phyloP scores from a whole-genome alignment of 2,329 filamentous ascomycete species.

The Beauveria asiatica region DNA sequence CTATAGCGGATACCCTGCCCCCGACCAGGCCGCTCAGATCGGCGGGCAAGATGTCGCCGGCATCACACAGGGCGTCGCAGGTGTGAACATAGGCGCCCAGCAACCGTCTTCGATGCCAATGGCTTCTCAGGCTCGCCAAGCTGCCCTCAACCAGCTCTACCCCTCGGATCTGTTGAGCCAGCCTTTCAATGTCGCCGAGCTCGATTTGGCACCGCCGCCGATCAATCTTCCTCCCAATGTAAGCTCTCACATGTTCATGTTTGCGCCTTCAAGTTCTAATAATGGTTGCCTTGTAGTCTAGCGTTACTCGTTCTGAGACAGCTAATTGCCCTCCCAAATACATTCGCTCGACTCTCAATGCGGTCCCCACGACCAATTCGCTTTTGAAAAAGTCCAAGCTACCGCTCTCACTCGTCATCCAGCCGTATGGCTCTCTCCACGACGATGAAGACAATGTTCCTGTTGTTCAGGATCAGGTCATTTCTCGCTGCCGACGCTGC shows the following conservation, averaged over 20 bases:
- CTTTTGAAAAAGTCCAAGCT: slow-evolving; percentile 95
- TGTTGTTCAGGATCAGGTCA: slow-evolving; percentile 92
- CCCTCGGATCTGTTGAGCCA: slow-evolving; percentile 86
- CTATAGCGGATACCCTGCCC: slow-evolving; percentile 57
- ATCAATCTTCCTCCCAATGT: slow-evolving; percentile 90
- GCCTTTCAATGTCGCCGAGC: slow-evolving; percentile 87
- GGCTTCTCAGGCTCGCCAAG: slow-evolving; percentile 31
- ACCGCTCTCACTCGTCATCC: slow-evolving; percentile 90
- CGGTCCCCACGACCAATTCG: slow-evolving; percentile 83
- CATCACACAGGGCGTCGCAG: slow-evolving; percentile 76
- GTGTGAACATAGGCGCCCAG: slow-evolving; percentile 64
- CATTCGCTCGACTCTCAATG: slow-evolving; percentile 89
- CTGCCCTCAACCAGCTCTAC: slow-evolving; percentile 75
- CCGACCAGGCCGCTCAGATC: slow-evolving; percentile 42
- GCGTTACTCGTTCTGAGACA: slow-evolving; percentile 81
- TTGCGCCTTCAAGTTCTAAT: slow-evolving; percentile 28
- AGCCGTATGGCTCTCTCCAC: slow-evolving; percentile 88
- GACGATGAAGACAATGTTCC: slow-evolving; percentile 88
- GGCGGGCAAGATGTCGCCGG: slow-evolving; percentile 49
- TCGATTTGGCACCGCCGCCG: slow-evolving; percentile 83
- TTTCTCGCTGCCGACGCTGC: slow-evolving; percentile 91
- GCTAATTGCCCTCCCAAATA: slow-evolving; percentile 93
- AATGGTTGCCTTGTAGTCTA: slow-evolving; percentile 48
- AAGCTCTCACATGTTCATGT: slow-evolving; percentile 31
- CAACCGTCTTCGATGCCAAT: slow-evolving; percentile 41